Conservation (phyloP, 23 red algal species). For the Agarophyton chilense region DNA sequence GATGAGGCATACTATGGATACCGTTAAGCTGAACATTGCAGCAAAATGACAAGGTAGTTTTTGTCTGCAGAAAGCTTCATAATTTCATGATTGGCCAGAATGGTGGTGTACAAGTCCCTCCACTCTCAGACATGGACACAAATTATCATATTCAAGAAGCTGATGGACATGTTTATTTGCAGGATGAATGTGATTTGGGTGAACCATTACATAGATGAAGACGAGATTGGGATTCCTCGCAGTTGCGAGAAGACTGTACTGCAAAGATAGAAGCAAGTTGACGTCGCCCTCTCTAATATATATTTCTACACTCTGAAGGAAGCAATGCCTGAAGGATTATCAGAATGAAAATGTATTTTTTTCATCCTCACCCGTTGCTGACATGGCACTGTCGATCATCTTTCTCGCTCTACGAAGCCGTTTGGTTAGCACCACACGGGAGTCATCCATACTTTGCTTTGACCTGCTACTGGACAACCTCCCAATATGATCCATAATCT, state of each 20-base stretch:
- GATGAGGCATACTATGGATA: background rate
- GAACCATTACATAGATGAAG: background rate
- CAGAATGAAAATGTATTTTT: no score
- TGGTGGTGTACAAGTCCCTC: background rate
- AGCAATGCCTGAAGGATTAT: no score
- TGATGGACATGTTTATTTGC: conserved; percentile 3
- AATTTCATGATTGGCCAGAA: conserved; percentile 39
- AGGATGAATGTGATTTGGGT: conserved; percentile 32
- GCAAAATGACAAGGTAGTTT: background rate
- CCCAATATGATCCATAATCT: no score
- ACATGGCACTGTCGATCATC: no score
- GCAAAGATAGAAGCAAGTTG: background rate
- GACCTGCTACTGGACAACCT: no score
- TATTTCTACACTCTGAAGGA: no score
- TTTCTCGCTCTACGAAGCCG: no score
- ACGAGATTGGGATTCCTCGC: background rate
- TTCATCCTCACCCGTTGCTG: no score
- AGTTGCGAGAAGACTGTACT: background rate
- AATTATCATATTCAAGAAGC: background rate
- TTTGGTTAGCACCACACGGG: no score
- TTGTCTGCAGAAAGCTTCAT: background rate
- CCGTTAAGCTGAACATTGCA: background rate
- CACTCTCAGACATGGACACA: no score
- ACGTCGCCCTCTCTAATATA: no score
- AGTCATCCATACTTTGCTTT: no score